Evolutionary conservation across 352 stramenopile species (phyloP), one percentile per base, ranked within the genome.

Genomic region (Pythium grandisporangium): DNA sequence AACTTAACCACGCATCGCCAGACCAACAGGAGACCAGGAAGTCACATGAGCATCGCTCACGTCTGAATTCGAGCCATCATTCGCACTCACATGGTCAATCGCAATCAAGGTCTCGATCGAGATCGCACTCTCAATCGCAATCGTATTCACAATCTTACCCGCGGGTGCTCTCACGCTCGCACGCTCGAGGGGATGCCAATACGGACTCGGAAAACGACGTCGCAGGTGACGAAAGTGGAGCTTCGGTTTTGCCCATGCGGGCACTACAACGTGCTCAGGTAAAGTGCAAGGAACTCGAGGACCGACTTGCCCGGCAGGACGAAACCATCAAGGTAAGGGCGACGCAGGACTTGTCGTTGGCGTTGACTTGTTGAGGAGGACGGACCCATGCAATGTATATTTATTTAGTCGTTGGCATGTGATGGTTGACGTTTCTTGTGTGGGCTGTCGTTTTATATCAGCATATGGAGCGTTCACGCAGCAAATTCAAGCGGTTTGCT

Each of bases 401-500:
- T n/a, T n/a, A n/a, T n/a, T n/a, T n/a, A n/a, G n/a, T n/a, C n/a
- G n/a, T n/a, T n/a, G n/a, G n/a, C n/a, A n/a, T n/a, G n/a, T n/a
- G n/a, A n/a, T n/a, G n/a, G n/a, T n/a, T n/a, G n/a, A n/a, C n/a
- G n/a, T n/a, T n/a, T n/a, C n/a, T n/a, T n/a, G n/a, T n/a, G n/a
- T n/a, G n/a, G n/a, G n/a, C n/a, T n/a, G n/a, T n/a, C n/a, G n/a
- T n/a, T n/a, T n/a, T n/a, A n/a, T n/a, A n/a, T n/a, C n/a, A 91
- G 79, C 71, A 84, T 73, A 41, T 92, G 30, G 79, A 92, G 57
- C 60, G 75, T 22, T 92, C 79, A 16, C 75, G 79, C 16, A 90
- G 73, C 52, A 92, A 92, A 30, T 92, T 92, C 48, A 87, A 88
- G 51, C 66, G 76, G 10, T 92, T 92, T 36, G 79, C 74, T 1